These are phyloP conservation scores for Trametopsis cervina DNA, from an alignment of 768 basidiomycete species.

Conservation along the genomic window DNA sequence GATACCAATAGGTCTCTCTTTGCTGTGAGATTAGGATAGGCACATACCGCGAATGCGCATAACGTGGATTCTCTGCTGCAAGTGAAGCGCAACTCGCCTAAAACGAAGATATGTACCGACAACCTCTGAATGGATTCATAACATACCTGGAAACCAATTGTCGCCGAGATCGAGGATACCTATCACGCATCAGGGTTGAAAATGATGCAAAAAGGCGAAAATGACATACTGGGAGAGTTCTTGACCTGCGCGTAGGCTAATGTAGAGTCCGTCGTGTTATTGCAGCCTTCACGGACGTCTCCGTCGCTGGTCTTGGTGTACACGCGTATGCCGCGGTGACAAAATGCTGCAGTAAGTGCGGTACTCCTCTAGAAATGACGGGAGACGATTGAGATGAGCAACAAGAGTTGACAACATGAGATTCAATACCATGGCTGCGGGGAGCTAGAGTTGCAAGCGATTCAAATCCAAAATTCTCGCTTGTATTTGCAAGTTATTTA, in stretches of 20 bases:
- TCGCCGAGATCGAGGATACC: neutral
- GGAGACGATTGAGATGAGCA: neutral
- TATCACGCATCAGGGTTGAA: no score
- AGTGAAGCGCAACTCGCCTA: neutral
- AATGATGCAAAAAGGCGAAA: no score
- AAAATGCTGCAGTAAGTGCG: neutral
- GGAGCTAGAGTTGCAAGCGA: no score
- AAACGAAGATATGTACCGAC: no score
- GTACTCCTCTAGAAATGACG: conserved; percentile 1
- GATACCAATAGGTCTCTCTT: neutral
- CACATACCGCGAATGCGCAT: neutral
- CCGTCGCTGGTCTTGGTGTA: conserved; percentile 1
- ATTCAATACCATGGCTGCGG: no score
- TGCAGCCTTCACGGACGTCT: conserved; percentile 2
- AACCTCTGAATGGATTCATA: no score
- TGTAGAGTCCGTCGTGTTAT: neutral
- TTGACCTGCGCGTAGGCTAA: neutral
- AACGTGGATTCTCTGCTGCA: neutral
- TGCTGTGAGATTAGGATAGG: neutral
- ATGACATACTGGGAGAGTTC: no score
- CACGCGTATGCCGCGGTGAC: neutral
- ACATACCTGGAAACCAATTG: neutral
- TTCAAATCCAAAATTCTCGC: no score
- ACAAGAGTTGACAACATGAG: neutral
- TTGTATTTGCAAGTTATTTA: neutral